Evolutionary conservation across 2,329 filamentous ascomycete genomes (phyloP), one percentile per base, ranked within the genome.

Genomic region (Ophiostoma himal-ulmi): DNA sequence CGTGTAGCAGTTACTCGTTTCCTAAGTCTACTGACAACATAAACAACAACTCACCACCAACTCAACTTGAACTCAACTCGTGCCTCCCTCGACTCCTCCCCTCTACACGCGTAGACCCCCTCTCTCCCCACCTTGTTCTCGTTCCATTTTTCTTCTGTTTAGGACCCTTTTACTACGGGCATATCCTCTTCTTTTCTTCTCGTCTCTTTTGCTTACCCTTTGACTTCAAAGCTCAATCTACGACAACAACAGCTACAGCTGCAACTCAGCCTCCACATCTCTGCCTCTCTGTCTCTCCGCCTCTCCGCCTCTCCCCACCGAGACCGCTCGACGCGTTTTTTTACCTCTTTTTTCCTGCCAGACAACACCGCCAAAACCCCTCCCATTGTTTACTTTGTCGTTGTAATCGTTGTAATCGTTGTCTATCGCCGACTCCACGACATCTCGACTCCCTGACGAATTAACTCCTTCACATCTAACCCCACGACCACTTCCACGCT

Each of bases 31-130:
- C 52, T 8, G 54, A 37, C 60, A 57, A 20, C 37, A 20, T 48
- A 14, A 64, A 20, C 13, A 30, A 36, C 36, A 41, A 70, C 22
- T 39, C 64, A 37, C 39, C 68, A 67, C 70, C 69, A 65, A 67
- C 44, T 54, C 62, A 62, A 13, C 22, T 26, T 37, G 52, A 34
- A 14, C 34, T 67, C 65, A 34, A 14, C 39, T 39, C n/a, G 52
- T 44, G 36, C 37, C 37, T 44, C 20, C 36, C 37, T 39, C 65
- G n/a, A 30, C 39, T 44, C 37, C n/a, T 65, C 11, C 52, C 22
- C 54, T 69, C 44, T 72, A 54, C 57, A 66, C 65, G 65, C 65
- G 65, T 67, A 67, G 64, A 44, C 36, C 64, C 64, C 64, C 52
- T 57, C 22, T 62, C 65, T 67, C 65, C 65, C 65, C 39, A 67